Percentiles rank a stretch among this genome's conserved stretches.
Evolutionary conservation across 371 early-diverging fungal genomes (phyloP).

Genomic region (Catenaria anguillulae): DNA sequence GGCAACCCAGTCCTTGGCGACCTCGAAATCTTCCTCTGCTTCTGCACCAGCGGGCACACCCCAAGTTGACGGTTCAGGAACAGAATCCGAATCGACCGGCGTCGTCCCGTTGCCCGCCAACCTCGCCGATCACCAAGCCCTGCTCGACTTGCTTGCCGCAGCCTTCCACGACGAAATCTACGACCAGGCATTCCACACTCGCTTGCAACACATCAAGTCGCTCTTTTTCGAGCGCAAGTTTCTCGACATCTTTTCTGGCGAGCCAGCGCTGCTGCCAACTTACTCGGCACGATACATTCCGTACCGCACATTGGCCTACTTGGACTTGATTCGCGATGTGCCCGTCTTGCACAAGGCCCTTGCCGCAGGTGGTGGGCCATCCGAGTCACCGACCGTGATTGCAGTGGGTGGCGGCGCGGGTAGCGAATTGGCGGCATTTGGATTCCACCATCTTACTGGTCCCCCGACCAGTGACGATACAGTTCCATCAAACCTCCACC

Average conservation of each 20-base stretch:
- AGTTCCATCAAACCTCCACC: too few relatives aligned
- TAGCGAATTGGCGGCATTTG: neutral
- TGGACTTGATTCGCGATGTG: neutral
- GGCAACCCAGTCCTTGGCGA: too few relatives aligned
- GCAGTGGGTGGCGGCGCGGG: neutral
- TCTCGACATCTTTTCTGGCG: neutral
- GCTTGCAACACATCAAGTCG: neutral
- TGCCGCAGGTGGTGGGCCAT: neutral
- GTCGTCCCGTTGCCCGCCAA: neutral
- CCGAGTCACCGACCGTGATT: neutral
- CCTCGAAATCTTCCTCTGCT: too few relatives aligned
- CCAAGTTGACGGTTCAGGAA: too few relatives aligned
- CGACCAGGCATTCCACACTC: neutral
- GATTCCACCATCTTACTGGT: too few relatives aligned
- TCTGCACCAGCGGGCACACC: too few relatives aligned
- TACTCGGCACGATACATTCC: constrained; percentile 4
- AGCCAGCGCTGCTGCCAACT: neutral
- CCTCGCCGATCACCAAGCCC: neutral
- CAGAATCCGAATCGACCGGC: too few relatives aligned
- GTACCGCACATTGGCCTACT: neutral
- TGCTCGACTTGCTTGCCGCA: neutral
- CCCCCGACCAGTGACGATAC: too few relatives aligned
- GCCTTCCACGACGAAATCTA: neutral
- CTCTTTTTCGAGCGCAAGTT: constrained; percentile 1
- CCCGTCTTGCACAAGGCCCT: neutral